Percentiles rank a stretch among this genome's conserved stretches.
Evolutionary conservation across 208 protist species (phyloP).

Genomic region (Porcisia deanei): DNA sequence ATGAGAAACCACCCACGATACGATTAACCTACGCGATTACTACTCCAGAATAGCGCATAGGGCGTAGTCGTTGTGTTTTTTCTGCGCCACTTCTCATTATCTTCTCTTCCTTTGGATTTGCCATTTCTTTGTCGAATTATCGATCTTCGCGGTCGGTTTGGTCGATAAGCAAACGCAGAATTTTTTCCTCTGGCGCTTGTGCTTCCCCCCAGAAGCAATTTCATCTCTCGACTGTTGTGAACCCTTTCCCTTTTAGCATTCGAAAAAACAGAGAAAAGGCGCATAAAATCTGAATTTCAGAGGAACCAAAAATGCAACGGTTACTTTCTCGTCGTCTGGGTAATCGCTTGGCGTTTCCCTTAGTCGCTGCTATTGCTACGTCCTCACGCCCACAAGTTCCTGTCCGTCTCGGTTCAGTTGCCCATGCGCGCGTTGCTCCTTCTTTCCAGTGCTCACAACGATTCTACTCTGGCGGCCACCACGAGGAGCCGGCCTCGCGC

Average conservation of each 20-base stretch:
- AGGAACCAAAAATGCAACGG: constrained; percentile 29
- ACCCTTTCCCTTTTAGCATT: background rate
- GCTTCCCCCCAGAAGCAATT: background rate
- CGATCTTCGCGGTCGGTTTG: background rate
- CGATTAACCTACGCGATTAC: too few relatives aligned
- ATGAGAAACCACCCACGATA: too few relatives aligned
- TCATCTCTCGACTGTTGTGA: background rate
- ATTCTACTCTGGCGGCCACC: constrained; percentile 60
- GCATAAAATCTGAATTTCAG: background rate
- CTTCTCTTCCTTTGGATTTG: background rate
- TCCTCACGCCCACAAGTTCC: constrained; percentile 3
- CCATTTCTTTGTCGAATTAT: background rate
- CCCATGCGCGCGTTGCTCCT: background rate
- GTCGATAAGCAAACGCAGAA: background rate
- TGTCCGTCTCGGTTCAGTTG: constrained; percentile 1
- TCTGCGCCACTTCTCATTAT: background rate
- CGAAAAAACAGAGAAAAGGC: constrained; percentile 3
- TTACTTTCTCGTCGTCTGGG: constrained; percentile 18
- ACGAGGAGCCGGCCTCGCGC: constrained; percentile 64
- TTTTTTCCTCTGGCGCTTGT: background rate
- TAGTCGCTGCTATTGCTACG: constrained; percentile 19
- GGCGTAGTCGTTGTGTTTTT: background rate
- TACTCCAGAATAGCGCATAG: background rate
- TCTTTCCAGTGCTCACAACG: constrained; percentile 34
- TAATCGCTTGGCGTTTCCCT: constrained; percentile 13